A percentile compares a stretch with the other conserved stretches of the same genome.
These are phyloP conservation scores for Monosporascus sp. DNA, from an alignment of 2,329 filamentous ascomycete species.

Conservation along the genomic window DNA sequence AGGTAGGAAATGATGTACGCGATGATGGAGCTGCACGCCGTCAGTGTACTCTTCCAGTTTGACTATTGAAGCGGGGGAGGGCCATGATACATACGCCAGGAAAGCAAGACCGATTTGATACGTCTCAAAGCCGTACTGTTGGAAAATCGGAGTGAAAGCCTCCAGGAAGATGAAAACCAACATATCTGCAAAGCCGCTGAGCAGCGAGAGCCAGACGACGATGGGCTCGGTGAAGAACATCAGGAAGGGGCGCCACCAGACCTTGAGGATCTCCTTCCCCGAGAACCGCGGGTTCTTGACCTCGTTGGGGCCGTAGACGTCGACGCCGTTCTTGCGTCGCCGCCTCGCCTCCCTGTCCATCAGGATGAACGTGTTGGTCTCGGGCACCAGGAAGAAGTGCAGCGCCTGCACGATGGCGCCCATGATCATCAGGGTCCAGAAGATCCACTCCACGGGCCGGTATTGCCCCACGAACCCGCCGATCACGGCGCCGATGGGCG, in stretches of 20 bases:
- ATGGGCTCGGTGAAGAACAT: conserved; percentile 74
- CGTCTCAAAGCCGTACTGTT: conserved; percentile 55
- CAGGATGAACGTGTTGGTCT: conserved; percentile 68
- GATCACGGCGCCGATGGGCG: conserved; percentile 67
- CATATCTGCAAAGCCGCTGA: conserved; percentile 67
- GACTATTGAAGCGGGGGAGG: too few relatives aligned
- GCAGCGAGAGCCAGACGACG: conserved; percentile 62
- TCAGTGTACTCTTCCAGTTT: too few relatives aligned
- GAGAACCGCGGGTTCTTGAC: conserved; percentile 46
- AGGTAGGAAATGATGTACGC: conserved; percentile 61
- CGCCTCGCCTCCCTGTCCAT: conserved; percentile 73
- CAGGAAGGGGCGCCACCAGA: conserved; percentile 61
- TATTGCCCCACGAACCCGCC: conserved; percentile 65
- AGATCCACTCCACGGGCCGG: conserved; percentile 65
- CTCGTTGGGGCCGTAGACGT: conserved; percentile 66
- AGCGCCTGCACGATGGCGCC: conserved; percentile 62
- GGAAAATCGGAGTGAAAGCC: conserved; percentile 63
- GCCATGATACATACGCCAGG: too few relatives aligned
- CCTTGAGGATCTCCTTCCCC: conserved; percentile 47
- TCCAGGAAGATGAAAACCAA: conserved; percentile 76
- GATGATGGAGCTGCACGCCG: conserved; percentile 52
- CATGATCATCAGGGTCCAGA: conserved; percentile 78
- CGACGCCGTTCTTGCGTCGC: conserved; percentile 52
- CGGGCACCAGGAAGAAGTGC: conserved; percentile 63
- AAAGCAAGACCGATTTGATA: conserved; percentile 32